Base-by-base conservation (phyloP, 176 grass and related monocot species). In the Raddia distichophylla region DNA sequence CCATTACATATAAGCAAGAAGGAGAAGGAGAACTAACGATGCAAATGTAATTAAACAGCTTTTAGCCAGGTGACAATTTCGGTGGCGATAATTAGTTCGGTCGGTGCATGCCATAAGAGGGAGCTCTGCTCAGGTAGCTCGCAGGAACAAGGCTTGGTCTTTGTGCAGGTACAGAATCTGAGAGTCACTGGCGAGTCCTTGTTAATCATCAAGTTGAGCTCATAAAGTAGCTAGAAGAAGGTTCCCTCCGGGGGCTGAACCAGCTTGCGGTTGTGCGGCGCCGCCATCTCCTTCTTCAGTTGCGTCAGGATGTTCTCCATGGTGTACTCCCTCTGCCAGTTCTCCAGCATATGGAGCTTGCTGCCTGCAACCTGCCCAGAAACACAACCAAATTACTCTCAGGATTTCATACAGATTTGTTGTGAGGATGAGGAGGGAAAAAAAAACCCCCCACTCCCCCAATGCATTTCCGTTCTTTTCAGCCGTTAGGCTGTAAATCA, bases 301-400 rank as follows among this genome's bases (percentile, higher is more conserved):
- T 87, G 89, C 1, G 77, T 87, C 45, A 91, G 76, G 9, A 85
- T 73, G 27, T 84, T 56, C 64, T 91, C 89, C 89, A 91, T 87
- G 2, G 85, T 91, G 85, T 81, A 84, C 7, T 87, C 85, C 56
- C 89, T 63, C 18, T 73, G 84, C 89, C 89, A 91, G 10, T 84
- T 81, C 1, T 75, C 67, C 50, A 91, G 58, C 65, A 78, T 69
- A 5, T 55, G 64, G 22, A 91, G 49, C 72, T 64, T 87, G 2
- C 51, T 72, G n/a, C 76, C 58, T 17, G 87, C 85, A 10, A 91
- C 87, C 87, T 89, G 87, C 43, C 1, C 22, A 13, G 34, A 74
- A 56, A 35, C 11, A 74, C 15, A 33, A n/a, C 9, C 11, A 42
- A 56, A 56, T 40, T 33, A 56, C 40, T 40, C 71, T 74, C 71